phyloP scores from a whole-genome alignment of 2,329 filamentous ascomycete genomes.

The Achaetomium macrosporum region DNA sequence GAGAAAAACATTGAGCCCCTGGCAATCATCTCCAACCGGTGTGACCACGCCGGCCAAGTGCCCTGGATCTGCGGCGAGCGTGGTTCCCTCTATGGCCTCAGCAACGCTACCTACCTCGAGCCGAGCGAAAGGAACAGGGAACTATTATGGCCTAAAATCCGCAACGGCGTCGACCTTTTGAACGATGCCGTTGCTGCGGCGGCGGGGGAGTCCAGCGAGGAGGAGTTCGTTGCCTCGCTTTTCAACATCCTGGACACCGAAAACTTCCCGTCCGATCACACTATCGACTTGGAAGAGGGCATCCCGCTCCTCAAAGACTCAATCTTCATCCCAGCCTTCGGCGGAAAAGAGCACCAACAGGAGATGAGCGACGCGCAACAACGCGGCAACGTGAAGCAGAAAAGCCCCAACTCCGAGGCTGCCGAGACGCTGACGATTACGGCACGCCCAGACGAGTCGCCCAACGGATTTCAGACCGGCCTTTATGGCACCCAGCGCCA shows the following conservation, averaged over 20 bases:
- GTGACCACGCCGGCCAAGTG: conserved; percentile 46
- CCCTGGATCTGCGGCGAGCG: conserved; percentile 51
- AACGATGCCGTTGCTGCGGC: conserved; percentile 39
- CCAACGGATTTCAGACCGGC: conserved; percentile 47
- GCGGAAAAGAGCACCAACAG: conserved; percentile 40
- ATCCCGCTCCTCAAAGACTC: conserved; percentile 50
- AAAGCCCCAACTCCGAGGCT: conserved; percentile 26
- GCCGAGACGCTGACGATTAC: conserved; percentile 32
- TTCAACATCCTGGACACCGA: conserved; percentile 53
- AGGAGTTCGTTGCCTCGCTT: conserved; percentile 45
- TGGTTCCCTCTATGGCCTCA: conserved; percentile 52
- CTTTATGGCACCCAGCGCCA: conserved; percentile 62
- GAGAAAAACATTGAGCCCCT: conserved; percentile 39
- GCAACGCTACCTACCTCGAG: conserved; percentile 54
- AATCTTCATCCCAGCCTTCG: conserved; percentile 57
- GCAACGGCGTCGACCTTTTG: conserved; percentile 44
- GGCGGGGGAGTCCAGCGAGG: conserved; percentile 35
- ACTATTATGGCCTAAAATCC: conserved; percentile 54
- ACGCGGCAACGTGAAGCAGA: conserved; percentile 30
- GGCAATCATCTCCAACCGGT: conserved; percentile 58
- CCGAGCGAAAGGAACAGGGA: conserved; percentile 30
- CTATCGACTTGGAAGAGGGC: conserved; percentile 47
- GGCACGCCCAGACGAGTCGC: conserved; percentile 33
- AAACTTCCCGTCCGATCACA: conserved; percentile 43
- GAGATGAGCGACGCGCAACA: conserved; percentile 40